These are phyloP conservation scores for Dimargaris xerosporica DNA, from an alignment of 192 early-diverging fungal genomes.

Conservation along the genomic window DNA sequence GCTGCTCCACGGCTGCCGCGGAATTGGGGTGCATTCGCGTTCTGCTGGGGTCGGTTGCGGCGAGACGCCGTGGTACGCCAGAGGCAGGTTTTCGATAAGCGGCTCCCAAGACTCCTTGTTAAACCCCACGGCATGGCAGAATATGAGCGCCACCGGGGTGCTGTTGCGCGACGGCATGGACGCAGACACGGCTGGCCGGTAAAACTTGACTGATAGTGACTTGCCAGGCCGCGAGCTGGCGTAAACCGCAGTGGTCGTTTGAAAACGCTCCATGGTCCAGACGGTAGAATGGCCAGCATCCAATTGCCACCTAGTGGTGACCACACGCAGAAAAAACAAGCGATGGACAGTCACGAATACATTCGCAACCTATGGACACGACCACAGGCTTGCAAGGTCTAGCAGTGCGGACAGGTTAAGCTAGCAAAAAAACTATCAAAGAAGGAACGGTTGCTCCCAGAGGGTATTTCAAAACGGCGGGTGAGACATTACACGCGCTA, in stretches of 20 bases:
- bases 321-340: background rate
- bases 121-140: slow-evolving; percentile 20
- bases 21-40: background rate
- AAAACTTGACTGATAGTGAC: background rate
- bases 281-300: background rate
- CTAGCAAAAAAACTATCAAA: no score
- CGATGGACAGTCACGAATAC: background rate
- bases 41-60: no score
- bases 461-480: no score
- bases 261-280: background rate
- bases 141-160: slow-evolving; percentile 16
- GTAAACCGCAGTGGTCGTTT: background rate
- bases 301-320: background rate
- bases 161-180: background rate
- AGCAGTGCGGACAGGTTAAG: background rate
- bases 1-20: no score
- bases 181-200: background rate
- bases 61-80: background rate
- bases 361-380: background rate
- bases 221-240: background rate
- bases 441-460: no score
- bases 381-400: background rate
- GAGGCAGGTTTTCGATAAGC: background rate
- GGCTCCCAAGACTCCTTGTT: slow-evolving; percentile 8
- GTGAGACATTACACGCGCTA: no score